Conservation (phyloP, 441 rosid species). For the Populus hybrid region DNA sequence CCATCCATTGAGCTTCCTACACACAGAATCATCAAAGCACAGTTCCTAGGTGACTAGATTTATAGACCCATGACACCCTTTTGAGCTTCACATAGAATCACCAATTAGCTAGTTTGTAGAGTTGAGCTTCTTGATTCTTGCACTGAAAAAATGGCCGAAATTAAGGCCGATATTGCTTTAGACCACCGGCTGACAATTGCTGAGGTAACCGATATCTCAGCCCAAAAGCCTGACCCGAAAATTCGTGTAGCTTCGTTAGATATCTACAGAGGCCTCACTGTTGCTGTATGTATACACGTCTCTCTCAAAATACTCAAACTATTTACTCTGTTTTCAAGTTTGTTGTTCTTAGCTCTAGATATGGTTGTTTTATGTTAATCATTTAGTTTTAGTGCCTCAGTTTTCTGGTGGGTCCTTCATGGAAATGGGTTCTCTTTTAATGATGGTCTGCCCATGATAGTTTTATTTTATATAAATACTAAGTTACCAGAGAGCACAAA, state of each 20-base stretch:
- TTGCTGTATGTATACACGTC: constrained; percentile 44
- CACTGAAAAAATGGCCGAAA: constrained; percentile 39
- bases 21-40: neutral
- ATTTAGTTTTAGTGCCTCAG: neutral
- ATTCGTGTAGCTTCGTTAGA: constrained; percentile 66
- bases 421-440: neutral
- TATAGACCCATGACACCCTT: neutral
- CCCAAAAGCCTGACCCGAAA: constrained; percentile 21
- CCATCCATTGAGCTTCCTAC: neutral
- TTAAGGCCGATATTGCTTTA: constrained; percentile 29
- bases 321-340: neutral
- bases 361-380: neutral
- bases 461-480: rapidly evolving
- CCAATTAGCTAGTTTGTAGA: neutral
- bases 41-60: neutral
- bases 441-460: neutral
- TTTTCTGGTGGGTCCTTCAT: neutral
- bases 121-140: neutral
- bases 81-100: neutral
- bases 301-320: neutral
- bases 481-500: rapidly evolving
- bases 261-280: constrained; percentile 84
- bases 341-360: neutral
- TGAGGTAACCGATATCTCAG: constrained; percentile 26
- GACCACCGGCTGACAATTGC: constrained; percentile 35